These are phyloP conservation scores for Zygosaccharomyces pseudorouxii DNA, from an alignment of 805 yeast species.

Conservation along the genomic window DNA sequence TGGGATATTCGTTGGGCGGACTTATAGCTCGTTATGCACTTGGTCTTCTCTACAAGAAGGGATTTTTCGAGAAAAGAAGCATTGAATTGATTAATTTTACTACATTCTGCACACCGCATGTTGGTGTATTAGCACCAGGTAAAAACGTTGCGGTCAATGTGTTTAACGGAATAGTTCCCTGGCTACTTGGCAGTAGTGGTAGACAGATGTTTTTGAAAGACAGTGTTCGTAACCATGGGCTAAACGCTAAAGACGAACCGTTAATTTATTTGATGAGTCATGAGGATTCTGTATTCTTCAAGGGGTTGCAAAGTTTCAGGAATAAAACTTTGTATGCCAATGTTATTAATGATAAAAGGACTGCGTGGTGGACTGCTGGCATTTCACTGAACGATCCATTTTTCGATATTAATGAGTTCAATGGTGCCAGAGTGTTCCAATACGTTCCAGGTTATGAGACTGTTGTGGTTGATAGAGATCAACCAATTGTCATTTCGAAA, in stretches of 20 bases:
- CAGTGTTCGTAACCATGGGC: slow-evolving; percentile 17
- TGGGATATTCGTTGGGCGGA: slow-evolving; percentile 87
- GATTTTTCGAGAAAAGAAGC: slow-evolving; percentile 41
- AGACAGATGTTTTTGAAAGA: slow-evolving; percentile 67
- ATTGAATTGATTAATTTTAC: slow-evolving; percentile 57
- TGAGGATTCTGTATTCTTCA: slow-evolving; percentile 53
- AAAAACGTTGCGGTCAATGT: slow-evolving; percentile 43
- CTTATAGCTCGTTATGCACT: slow-evolving; percentile 71
- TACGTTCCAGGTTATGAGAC: slow-evolving; percentile 54
- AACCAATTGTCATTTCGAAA: slow-evolving; percentile 38
- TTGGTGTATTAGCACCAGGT: slow-evolving; percentile 63
- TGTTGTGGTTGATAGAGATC: slow-evolving; percentile 47
- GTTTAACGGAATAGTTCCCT: slow-evolving; percentile 62
- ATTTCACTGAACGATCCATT: slow-evolving; percentile 62
- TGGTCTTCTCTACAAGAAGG: slow-evolving; percentile 58
- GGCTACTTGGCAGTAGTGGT: slow-evolving; percentile 66
- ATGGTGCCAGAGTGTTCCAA: slow-evolving; percentile 43
- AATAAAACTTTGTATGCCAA: slow-evolving; percentile 64
- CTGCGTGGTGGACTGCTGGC: slow-evolving; percentile 80
- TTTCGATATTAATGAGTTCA: slow-evolving; percentile 38
- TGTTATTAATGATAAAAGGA: slow-evolving; percentile 71
- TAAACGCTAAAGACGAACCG: slow-evolving; percentile 37
- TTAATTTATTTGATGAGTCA: slow-evolving; percentile 63
- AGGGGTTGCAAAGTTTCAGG: slow-evolving; percentile 51
- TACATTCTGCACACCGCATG: slow-evolving; percentile 66